Base-by-base conservation (phyloP, 208 protist species). In the Plasmodiophora brassicae region DNA sequence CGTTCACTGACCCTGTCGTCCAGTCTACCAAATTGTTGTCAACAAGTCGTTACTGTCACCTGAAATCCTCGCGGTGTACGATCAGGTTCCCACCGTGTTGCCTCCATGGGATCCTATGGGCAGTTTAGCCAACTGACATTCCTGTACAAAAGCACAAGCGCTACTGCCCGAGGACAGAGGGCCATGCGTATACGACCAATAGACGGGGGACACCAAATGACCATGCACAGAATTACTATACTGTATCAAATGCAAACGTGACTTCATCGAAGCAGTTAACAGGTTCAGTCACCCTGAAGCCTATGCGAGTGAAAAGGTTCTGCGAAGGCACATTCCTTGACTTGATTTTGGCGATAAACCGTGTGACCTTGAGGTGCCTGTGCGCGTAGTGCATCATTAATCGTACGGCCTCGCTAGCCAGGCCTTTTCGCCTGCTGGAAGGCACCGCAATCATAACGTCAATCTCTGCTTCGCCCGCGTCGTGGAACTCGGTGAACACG, bases 41-140 rank as follows among this genome's bases (percentile, higher is more conserved):
- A 1, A 71, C 1, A 14, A 87, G 83, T 1, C 35, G 1, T 28
- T 85, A 44, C 84, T 91, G 1, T 0, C 20, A 5, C 57, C 1
- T 22, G 36, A 54, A 0, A 25, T 86, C 5, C 14, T 45, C 25
- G 39, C 0, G 10, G 46, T 71, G 20, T 85, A 91, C 0, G 44
- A 5, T 1, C 1, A 60, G 25, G 46, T 44, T 0, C 28, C 88
- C 43, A 28, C 65, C 38, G 87, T 72, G 0, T 89, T 92, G 25
- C 87, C 87, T 8, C 78, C 90, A 0, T 92, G 90, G 90, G 90
- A 92, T 60, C 90, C 90, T 28, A 91, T 91, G 89, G 90, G 90
- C 44, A 53, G 85, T 14, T 87, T 92, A 0, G 90, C 90, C 84
- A 25, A 53, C 14, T 84, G 22, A 28, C 50, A 57, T 57, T n/a